Evolutionary conservation across 2,329 filamentous ascomycete genomes (phyloP).

Genomic region (Claviceps citrina): DNA sequence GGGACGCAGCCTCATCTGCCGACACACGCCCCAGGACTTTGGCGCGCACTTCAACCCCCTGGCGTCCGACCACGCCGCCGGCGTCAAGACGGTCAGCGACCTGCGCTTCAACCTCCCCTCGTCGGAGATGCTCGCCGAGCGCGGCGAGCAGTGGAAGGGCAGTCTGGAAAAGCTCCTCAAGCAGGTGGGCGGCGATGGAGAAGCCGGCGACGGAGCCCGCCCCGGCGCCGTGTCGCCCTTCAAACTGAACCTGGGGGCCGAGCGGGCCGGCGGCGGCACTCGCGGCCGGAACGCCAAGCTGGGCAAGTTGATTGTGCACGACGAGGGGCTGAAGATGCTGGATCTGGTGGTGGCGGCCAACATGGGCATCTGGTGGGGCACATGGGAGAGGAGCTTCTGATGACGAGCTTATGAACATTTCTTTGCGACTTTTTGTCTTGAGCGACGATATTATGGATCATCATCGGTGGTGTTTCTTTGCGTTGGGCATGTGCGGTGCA

Average conservation of each 20-base stretch:
- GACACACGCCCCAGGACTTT: conserved; percentile 45
- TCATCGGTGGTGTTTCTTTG: too few species aligned
- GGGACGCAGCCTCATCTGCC: conserved; percentile 60
- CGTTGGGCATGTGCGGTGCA: too few species aligned
- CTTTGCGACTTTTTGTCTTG: too few species aligned
- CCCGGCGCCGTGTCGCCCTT: conserved; percentile 26
- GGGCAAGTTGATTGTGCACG: conserved; percentile 78
- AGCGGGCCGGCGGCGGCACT: conserved; percentile 74
- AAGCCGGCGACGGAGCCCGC: conserved; percentile 21
- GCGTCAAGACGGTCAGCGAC: conserved; percentile 46
- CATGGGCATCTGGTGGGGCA: conserved; percentile 84
- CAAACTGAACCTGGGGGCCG: conserved; percentile 62
- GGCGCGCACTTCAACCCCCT: conserved; percentile 27
- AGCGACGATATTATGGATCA: not conserved
- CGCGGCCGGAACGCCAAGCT: conserved; percentile 79
- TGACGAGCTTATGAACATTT: too few species aligned
- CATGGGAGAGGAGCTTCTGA: conserved; percentile 50
- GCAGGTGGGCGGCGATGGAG: conserved; percentile 19
- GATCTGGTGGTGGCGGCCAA: conserved; percentile 85
- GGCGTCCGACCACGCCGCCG: conserved; percentile 18
- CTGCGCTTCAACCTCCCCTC: conserved; percentile 77
- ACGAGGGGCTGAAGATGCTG: conserved; percentile 88
- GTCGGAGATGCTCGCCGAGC: conserved; percentile 29
- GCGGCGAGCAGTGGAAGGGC: conserved; percentile 23
- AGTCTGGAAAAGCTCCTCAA: conserved; percentile 29